These are phyloP conservation scores for Oehlia diaphana DNA, from an alignment of 192 early-diverging fungal species.

Conservation along the genomic window DNA sequence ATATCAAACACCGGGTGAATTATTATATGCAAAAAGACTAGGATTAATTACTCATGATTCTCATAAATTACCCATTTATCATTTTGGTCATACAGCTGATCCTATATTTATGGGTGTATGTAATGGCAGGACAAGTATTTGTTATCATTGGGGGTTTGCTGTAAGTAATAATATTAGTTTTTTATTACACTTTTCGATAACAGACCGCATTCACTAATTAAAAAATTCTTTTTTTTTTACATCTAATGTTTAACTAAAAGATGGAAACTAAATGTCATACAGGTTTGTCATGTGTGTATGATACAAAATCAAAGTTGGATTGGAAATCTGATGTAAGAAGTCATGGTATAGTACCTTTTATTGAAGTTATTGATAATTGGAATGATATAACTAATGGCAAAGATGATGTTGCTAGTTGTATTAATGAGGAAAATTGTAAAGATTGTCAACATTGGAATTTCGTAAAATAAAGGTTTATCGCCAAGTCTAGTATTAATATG, in stretches of 20 bases:
- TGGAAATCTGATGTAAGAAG: conserved; percentile 71
- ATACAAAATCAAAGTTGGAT: conserved; percentile 61
- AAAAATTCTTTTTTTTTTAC: conserved; percentile 12
- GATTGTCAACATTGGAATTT: conserved; percentile 83
- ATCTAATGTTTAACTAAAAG: conserved; percentile 50
- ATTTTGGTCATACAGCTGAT: conserved; percentile 89
- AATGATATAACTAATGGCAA: conserved; percentile 28
- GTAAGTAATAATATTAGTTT: conserved; percentile 26
- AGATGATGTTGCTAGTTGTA: conserved; percentile 36
- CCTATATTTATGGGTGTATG: conserved; percentile 91
- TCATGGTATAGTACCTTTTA: conserved; percentile 79
- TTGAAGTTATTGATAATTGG: conserved; percentile 58
- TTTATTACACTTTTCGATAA: not conserved
- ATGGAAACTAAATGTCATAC: conserved; percentile 87
- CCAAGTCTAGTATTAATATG: too few species aligned
- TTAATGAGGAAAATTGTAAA: conserved; percentile 54
- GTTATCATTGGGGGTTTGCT: conserved; percentile 35
- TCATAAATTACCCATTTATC: conserved; percentile 74
- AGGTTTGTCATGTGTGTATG: conserved; percentile 68
- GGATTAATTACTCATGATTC: conserved; percentile 47
- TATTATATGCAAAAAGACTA: conserved; percentile 71
- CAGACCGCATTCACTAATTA: conserved; percentile 60
- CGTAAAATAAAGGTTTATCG: conserved; percentile 33
- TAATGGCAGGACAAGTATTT: conserved; percentile 43
- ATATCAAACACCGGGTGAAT: conserved; percentile 84